Evolutionary conservation across 345 rosid genomes (phyloP), one percentile per base, ranked within the genome.

Genomic region (Hevea brasiliensis): DNA sequence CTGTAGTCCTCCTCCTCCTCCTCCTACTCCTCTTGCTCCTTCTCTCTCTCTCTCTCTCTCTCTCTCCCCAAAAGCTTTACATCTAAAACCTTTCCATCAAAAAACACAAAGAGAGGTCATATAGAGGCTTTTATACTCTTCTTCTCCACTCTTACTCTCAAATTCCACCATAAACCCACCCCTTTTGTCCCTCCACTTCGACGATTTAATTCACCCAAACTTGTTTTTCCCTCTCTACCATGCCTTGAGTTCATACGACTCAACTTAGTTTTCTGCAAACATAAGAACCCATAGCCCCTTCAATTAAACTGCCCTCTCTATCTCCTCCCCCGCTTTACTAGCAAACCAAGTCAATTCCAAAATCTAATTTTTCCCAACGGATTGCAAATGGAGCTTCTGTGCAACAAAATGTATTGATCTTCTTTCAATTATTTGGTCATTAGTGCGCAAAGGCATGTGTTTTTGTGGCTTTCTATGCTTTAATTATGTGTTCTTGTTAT

Each of bases 71-170:
- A n/a, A n/a, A n/a, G n/a, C n/a, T n/a, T n/a, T n/a, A n/a, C n/a
- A n/a, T n/a, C n/a, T n/a, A n/a, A n/a, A n/a, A n/a, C n/a, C n/a
- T n/a, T n/a, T n/a, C n/a, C n/a, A n/a, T n/a, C n/a, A n/a, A n/a
- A n/a, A n/a, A n/a, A n/a, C n/a, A 51, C 70, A 42, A 42, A 14
- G 32, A 64, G 84, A 79, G 79, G 86, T 89, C 86, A 94, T 94
- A 97, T 97, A 92, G 75, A 87, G 95, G 95, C 93, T 95, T 84
- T 88, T 92, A 0, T 89, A 88, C 81, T 83, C 90, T 37, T 86
- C 93, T 54, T 78, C 86, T n/a, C 73, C 93, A n/a, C n/a, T n/a
- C n/a, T n/a, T n/a, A 79, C 86, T 72, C 72, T 80, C 75, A 85
- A 82, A 79, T 40, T 76, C 60, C 66, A 65, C 32, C 77, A 48